Evolutionary conservation across 148 eudicot species (phyloP), one percentile per base, ranked within the genome.

Genomic region (Silene uniflora): DNA sequence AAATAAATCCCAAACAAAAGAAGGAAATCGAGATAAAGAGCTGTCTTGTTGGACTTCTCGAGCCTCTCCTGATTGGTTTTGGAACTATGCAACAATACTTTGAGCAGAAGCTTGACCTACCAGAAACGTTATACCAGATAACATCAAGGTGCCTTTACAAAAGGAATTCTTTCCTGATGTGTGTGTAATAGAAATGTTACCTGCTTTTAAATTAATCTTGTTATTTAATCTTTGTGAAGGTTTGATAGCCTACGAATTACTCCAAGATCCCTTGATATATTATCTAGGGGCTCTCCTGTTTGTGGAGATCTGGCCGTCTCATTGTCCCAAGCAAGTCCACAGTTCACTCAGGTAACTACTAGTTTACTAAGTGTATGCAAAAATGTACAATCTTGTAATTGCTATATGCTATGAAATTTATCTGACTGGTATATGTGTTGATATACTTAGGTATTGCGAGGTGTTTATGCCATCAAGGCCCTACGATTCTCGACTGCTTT

Each of bases 231-330:
- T 25, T 8, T 56, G 12, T 87, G 83, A 81, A 92, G 97, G 91
- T 95, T 95, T 85, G 98, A 95, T 76, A 95, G 98, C 82, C 77
- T 95, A 80, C 91, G 98, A 52, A 90, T 95, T 62, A 89, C 93
- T 83, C 98, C 97, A 62, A 88, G 98, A 84, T 95, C 98, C 76
- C 96, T 95, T 65, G 98, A 92, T 77, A 90, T 95, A 79, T 90
- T 95, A 69, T 90, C 97, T 73, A 84, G 89, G 76, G 98, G 98
- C 69, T 80, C 98, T 81, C 98, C 98, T 66, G 96, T 95, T 83
- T 95, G 96, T 90, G 98, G 98, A 80, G 97, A 92, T 85, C 98
- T 95, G 79, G 96, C 98, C 76, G 98, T 95, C 74, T 89, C 98
- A 60, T 81, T 95, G 78, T 95, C 98, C 68, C 98, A 95, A 83